A percentile compares a stretch with the other conserved stretches of the same genome.
Evolutionary conservation across 2,329 filamentous ascomycete species (phyloP).

Genomic region (Beauveria caledonica): DNA sequence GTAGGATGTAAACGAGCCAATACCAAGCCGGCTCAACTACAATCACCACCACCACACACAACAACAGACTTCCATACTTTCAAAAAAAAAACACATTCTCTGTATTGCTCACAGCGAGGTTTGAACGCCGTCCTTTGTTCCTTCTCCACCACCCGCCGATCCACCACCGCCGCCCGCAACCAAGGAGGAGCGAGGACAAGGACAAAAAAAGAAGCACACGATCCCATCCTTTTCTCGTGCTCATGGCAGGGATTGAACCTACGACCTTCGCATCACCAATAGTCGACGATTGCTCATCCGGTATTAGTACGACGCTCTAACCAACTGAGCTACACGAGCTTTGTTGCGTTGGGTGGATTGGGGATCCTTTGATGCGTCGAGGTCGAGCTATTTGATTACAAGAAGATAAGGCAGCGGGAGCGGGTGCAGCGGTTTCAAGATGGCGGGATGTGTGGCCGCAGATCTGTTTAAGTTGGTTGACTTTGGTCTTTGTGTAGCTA

Average conservation of each 20-base stretch:
- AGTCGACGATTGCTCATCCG: background rate
- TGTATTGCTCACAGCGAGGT: too few species aligned
- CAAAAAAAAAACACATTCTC: too few species aligned
- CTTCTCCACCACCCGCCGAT: too few species aligned
- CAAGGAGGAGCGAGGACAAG: background rate
- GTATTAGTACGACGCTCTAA: conserved; percentile 9
- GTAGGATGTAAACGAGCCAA: too few species aligned
- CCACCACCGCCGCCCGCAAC: background rate
- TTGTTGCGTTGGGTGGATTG: background rate
- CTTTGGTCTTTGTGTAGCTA: too few species aligned
- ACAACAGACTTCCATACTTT: too few species aligned
- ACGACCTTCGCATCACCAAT: conserved; percentile 10
- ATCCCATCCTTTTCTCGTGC: background rate
- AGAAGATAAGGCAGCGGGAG: background rate
- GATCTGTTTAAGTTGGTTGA: too few species aligned
- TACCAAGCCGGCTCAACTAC: too few species aligned
- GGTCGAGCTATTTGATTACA: background rate
- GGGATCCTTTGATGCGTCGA: background rate
- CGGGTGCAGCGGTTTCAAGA: background rate
- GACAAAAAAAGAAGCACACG: background rate
- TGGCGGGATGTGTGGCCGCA: too few species aligned
- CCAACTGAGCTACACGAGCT: conserved; percentile 4
- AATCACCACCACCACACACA: too few species aligned
- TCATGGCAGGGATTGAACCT: conserved; percentile 11
- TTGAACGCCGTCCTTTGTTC: too few species aligned